Percentiles rank a stretch among this genome's conserved stretches.
These are phyloP conservation scores for Zygotorulaspora sp. DNA, from an alignment of 805 yeast genomes.

Conservation along the genomic window DNA sequence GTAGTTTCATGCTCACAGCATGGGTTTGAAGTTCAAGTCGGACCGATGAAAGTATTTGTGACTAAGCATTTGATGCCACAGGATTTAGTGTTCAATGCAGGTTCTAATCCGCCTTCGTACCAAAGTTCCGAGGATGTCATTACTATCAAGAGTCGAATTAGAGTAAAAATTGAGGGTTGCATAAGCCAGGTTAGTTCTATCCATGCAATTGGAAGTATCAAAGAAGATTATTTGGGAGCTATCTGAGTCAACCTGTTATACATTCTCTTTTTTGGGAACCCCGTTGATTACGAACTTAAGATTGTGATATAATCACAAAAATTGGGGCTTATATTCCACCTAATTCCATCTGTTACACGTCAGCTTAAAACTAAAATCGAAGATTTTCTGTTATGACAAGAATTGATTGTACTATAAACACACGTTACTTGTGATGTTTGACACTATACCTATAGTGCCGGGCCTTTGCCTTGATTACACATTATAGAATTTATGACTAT, in stretches of 20 bases:
- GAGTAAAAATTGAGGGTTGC: constrained; percentile 95
- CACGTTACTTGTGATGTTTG: no score
- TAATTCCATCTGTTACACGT: no score
- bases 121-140: constrained; percentile 92
- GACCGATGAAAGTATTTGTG: constrained; percentile 91
- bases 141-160: constrained; percentile 87
- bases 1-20: constrained; percentile 90
- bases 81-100: constrained; percentile 89
- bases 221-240: constrained; percentile 96
- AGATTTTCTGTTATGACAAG: no score
- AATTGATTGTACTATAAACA: no score
- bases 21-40: constrained; percentile 98
- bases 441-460: no score
- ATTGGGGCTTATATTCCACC: no score
- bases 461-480: no score
- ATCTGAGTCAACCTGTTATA: constrained; percentile 19
- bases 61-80: constrained; percentile 92
- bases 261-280: no score
- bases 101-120: constrained; percentile 97
- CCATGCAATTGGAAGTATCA: constrained; percentile 95
- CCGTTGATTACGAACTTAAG: no score
- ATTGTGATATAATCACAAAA: no score
- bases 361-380: no score
- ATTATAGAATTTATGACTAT: no score
- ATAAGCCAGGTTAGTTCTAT: constrained; percentile 96